Evolutionary conservation across 768 basidiomycete genomes (phyloP).

Genomic region (Leucocoprinus birnbaumii): DNA sequence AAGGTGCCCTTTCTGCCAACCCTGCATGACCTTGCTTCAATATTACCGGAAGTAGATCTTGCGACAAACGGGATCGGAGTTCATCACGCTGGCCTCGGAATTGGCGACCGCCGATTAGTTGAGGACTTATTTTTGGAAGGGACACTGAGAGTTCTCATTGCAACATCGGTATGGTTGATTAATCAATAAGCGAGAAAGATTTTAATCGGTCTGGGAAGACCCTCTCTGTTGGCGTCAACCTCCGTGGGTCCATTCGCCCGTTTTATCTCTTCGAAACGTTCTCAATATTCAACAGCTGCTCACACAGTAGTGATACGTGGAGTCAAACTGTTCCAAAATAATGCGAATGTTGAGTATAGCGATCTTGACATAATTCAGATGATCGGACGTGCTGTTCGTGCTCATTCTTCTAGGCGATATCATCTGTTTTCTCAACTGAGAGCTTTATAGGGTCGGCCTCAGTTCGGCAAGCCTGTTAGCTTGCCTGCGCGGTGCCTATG

Average conservation of each 20-base stretch:
- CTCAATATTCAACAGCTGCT: conserved; percentile 52
- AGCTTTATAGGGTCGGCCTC: conserved; percentile 70
- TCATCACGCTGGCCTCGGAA: conserved; percentile 85
- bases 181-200: background rate
- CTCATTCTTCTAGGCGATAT: background rate
- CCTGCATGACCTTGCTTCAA: background rate
- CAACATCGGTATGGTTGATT: conserved; percentile 65
- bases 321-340: conserved; percentile 76
- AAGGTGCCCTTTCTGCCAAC: conserved; percentile 37
- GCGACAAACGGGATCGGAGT: conserved; percentile 78
- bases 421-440: background rate
- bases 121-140: conserved; percentile 75
- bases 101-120: conserved; percentile 67
- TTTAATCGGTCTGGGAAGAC: conserved; percentile 47
- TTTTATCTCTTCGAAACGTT: background rate
- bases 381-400: conserved; percentile 86
- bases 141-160: conserved; percentile 63
- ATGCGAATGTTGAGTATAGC: conserved; percentile 73
- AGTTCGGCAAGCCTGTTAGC: conserved; percentile 59
- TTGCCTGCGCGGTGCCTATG: background rate
- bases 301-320: conserved; percentile 94
- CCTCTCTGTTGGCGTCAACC: conserved; percentile 92
- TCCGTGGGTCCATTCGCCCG: conserved; percentile 53
- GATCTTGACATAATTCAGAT: conserved; percentile 95
- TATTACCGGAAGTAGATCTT: conserved; percentile 39